phyloP scores from a whole-genome alignment of 345 rosid genomes.

The Syzygium oleosum region DNA sequence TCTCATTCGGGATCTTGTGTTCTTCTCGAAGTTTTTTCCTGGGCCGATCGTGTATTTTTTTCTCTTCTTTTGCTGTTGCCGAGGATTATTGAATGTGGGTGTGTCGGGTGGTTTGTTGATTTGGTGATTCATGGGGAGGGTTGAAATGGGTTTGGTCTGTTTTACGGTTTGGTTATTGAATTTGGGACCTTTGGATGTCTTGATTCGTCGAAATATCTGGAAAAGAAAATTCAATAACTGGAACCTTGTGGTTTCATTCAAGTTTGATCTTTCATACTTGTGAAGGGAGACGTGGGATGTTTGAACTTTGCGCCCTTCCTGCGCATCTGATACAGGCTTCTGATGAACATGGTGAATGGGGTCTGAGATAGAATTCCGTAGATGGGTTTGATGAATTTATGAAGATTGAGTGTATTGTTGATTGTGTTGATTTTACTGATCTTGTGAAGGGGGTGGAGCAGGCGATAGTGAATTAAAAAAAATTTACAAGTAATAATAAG shows the following conservation, averaged over 20 bases:
- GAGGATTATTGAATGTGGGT: neutral
- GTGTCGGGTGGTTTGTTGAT: neutral
- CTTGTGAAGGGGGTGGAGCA: neutral
- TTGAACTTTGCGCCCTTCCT: neutral
- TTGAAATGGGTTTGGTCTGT: neutral
- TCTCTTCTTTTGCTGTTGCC: neutral
- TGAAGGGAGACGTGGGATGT: neutral
- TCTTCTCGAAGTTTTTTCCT: neutral
- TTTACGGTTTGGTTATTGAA: neutral
- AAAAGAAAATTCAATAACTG: neutral
- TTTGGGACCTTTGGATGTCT: neutral
- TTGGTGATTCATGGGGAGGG: neutral
- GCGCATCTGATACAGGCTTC: neutral
- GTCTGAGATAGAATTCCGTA: neutral
- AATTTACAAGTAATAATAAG: neutral
- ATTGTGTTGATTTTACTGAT: neutral
- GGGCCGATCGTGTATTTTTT: neutral
- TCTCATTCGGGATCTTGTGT: neutral
- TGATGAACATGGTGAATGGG: neutral
- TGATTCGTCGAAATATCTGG: neutral
- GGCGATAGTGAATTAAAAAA: neutral
- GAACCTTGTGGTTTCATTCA: neutral
- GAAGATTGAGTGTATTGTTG: neutral
- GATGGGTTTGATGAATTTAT: neutral
- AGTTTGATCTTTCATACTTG: neutral